Percentiles rank a stretch among this genome's conserved stretches.
These are phyloP conservation scores for Tetrapisispora phaffii DNA, from an alignment of 805 yeast genomes.

Conservation along the genomic window DNA sequence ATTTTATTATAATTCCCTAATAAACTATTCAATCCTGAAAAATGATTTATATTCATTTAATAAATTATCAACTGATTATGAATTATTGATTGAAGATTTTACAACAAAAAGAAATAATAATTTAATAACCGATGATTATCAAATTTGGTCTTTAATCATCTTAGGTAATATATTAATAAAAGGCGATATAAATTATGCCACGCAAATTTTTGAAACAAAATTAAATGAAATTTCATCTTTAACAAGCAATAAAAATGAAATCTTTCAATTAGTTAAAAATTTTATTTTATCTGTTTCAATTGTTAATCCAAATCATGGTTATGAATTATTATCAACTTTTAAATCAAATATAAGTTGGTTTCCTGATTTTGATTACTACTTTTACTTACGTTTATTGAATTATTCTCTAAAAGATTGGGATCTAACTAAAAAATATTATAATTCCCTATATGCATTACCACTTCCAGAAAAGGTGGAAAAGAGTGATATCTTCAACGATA, in stretches of 20 bases:
- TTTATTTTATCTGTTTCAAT: slow-evolving; percentile 34
- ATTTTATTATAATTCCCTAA: slow-evolving; percentile 33
- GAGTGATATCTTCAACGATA: neutral
- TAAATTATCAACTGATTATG: slow-evolving; percentile 33
- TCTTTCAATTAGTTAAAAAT: slow-evolving; percentile 36
- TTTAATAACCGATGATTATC: slow-evolving; percentile 30
- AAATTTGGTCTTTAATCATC: slow-evolving; percentile 42
- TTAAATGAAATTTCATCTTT: slow-evolving; percentile 36
- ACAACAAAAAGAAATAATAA: neutral
- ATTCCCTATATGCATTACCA: slow-evolving; percentile 30
- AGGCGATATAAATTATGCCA: slow-evolving; percentile 41
- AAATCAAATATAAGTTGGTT: slow-evolving; percentile 31
- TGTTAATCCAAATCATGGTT: slow-evolving; percentile 27
- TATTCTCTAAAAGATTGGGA: slow-evolving; percentile 30
- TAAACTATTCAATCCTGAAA: slow-evolving; percentile 32
- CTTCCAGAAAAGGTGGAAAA: neutral
- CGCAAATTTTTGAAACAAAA: slow-evolving; percentile 47
- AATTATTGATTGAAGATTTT: slow-evolving; percentile 7
- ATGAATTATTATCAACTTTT: slow-evolving; percentile 31
- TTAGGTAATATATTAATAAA: slow-evolving; percentile 41
- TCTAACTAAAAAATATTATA: slow-evolving; percentile 29
- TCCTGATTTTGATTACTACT: slow-evolving; percentile 34
- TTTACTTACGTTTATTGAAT: slow-evolving; percentile 29
- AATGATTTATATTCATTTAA: slow-evolving; percentile 33
- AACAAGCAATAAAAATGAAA: slow-evolving; percentile 27